Percentiles rank a stretch among this genome's conserved stretches.
These are phyloP conservation scores for Thraustotheca clavata DNA, from an alignment of 352 stramenopile species.

Conservation along the genomic window DNA sequence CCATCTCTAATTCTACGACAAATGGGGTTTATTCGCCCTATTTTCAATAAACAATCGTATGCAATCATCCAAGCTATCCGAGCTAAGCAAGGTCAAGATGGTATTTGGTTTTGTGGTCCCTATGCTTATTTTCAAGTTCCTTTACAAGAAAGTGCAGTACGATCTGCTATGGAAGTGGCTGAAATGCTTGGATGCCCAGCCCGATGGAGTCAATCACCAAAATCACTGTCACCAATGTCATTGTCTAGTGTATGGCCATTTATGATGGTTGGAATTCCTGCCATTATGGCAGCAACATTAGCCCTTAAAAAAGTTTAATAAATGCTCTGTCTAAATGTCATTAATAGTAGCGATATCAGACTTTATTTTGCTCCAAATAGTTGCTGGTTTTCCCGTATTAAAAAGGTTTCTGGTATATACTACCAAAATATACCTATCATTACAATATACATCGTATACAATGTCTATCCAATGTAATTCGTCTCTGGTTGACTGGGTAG, in stretches of 20 bases:
- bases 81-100: constrained; percentile 15
- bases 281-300: background rate
- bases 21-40: constrained; percentile 20
- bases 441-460: background rate
- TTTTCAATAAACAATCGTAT: constrained; percentile 21
- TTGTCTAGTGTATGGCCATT: background rate
- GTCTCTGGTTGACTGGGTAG: constrained; percentile 7
- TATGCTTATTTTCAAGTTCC: constrained; percentile 22
- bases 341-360: no score
- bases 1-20: constrained; percentile 7
- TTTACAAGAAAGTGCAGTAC: constrained; percentile 24
- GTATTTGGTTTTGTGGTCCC: constrained; percentile 24
- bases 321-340: no score
- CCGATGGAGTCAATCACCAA: background rate
- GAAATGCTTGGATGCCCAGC: constrained; percentile 3
- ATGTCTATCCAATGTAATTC: background rate
- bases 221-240: background rate
- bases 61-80: constrained; percentile 8
- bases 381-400: no score
- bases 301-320: background rate
- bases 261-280: background rate
- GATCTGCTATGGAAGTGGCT: constrained; percentile 19
- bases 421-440: no score
- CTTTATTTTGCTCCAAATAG: no score
- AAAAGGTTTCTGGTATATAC: no score